Conservation (phyloP, 2,329 filamentous ascomycete genomes). For the Aspergillus hiratsukae region DNA sequence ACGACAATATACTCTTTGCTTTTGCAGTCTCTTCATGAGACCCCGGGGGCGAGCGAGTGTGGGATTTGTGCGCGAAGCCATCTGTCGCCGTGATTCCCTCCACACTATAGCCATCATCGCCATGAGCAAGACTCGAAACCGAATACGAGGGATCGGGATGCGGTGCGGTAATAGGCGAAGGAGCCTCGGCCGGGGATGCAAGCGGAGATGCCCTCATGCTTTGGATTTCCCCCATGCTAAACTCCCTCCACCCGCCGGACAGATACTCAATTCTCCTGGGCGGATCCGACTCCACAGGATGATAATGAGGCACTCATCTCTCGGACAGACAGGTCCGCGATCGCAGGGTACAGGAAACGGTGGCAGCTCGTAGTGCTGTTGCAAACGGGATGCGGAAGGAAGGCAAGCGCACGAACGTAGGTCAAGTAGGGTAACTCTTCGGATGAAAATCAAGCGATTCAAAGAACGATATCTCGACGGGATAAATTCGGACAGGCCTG, state of each 20-base stretch:
- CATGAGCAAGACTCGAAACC: conserved; percentile 15
- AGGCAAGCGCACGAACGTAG: background rate
- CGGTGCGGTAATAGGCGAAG: conserved; percentile 26
- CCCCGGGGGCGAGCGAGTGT: conserved; percentile 13
- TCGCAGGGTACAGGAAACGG: conserved; percentile 3
- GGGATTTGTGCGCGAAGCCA: conserved; percentile 16
- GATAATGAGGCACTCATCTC: conserved; percentile 30
- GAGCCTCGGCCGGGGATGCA: conserved; percentile 36
- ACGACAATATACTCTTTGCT: conserved; percentile 7
- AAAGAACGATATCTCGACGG: background rate
- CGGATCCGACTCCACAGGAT: conserved; percentile 28
- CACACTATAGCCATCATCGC: conserved; percentile 13
- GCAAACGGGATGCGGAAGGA: background rate
- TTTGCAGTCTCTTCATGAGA: conserved; percentile 17
- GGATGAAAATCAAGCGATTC: background rate
- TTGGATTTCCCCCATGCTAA: conserved; percentile 34
- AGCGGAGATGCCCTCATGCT: conserved; percentile 38
- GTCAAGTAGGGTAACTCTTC: background rate
- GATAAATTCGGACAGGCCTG: background rate
- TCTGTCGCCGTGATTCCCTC: conserved; percentile 11
- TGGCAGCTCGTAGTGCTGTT: background rate
- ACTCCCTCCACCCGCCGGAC: conserved; percentile 29
- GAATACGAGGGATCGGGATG: conserved; percentile 24
- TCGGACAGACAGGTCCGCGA: conserved; percentile 26
- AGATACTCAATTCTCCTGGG: conserved; percentile 30